These are phyloP conservation scores for Ilex aquifolium DNA, from an alignment of 257 asterid genomes.

Conservation along the genomic window DNA sequence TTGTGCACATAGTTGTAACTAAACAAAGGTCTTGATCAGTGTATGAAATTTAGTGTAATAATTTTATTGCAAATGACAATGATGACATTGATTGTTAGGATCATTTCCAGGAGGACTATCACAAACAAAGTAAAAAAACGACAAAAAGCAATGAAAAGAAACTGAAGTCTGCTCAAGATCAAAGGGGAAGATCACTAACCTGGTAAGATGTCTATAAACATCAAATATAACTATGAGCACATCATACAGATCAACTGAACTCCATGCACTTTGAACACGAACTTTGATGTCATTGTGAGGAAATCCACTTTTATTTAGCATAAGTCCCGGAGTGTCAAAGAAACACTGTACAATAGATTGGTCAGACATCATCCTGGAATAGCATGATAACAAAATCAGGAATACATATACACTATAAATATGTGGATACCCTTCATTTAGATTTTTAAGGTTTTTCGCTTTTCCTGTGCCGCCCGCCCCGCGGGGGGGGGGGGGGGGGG, in stretches of 20 bases:
- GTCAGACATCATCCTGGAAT: conserved; percentile 20
- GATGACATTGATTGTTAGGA: not conserved
- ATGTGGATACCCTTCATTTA: not conserved
- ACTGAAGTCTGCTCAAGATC: not conserved
- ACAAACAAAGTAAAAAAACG: conserved; percentile 4
- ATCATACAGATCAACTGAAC: conserved; percentile 69
- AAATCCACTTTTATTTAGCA: conserved; percentile 90
- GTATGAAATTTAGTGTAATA: too few relatives aligned
- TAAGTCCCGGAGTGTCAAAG: conserved; percentile 97
- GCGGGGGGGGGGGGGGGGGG: not conserved
- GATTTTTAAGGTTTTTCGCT: not conserved
- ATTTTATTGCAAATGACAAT: too few relatives aligned
- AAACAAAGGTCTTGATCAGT: too few relatives aligned
- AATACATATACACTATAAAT: not conserved
- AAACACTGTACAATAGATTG: conserved; percentile 62
- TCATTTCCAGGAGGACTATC: not conserved
- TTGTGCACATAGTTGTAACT: too few relatives aligned
- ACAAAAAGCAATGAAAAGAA: conserved; percentile 13
- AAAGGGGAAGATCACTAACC: conserved; percentile 26
- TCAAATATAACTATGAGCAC: conserved; percentile 86
- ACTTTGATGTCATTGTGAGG: conserved; percentile 70
- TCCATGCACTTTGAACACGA: conserved; percentile 90
- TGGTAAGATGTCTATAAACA: conserved; percentile 87
- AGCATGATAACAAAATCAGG: not conserved
- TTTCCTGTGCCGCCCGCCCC: not conserved